A percentile compares a stretch with the other conserved stretches of the same genome.
phyloP scores from a whole-genome alignment of 441 rosid species.

The Adansonia madagascariensis region DNA sequence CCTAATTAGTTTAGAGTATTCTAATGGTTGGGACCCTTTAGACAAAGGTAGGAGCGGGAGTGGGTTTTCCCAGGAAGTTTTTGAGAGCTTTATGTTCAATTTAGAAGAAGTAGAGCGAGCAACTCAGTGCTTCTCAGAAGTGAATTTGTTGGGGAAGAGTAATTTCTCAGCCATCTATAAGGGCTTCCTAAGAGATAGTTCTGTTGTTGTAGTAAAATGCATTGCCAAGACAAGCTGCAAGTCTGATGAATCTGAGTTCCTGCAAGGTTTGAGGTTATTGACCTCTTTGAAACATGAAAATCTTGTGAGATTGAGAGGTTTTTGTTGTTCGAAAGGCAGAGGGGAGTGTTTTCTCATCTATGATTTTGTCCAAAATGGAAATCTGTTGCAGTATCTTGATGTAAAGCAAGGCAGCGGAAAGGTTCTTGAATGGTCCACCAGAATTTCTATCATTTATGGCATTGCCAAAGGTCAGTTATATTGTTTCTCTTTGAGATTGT shows the following conservation, averaged over 20 bases:
- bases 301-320: constrained; percentile 77
- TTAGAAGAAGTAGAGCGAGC: constrained; percentile 92
- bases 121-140: constrained; percentile 82
- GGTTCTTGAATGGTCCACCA: constrained; percentile 79
- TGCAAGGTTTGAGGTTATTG: constrained; percentile 79
- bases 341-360: constrained; percentile 91
- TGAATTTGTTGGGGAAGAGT: constrained; percentile 70
- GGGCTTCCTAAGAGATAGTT: constrained; percentile 80
- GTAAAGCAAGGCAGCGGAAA: constrained; percentile 53
- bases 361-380: constrained; percentile 80
- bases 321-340: constrained; percentile 92
- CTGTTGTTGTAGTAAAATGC: constrained; percentile 68
- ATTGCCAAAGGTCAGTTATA: constrained; percentile 73
- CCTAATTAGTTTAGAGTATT: constrained; percentile 79
- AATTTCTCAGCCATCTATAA: constrained; percentile 72
- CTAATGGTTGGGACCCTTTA: constrained; percentile 93
- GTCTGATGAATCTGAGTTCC: constrained; percentile 76
- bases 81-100: constrained; percentile 82
- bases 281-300: constrained; percentile 79
- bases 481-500: too few species aligned
- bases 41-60: constrained; percentile 55
- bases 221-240: constrained; percentile 86
- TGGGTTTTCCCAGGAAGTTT: constrained; percentile 66
- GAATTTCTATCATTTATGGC: constrained; percentile 77
- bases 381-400: constrained; percentile 73